Base-by-base conservation (phyloP, 768 basidiomycete genomes). In the Mrakia blollopis region DNA sequence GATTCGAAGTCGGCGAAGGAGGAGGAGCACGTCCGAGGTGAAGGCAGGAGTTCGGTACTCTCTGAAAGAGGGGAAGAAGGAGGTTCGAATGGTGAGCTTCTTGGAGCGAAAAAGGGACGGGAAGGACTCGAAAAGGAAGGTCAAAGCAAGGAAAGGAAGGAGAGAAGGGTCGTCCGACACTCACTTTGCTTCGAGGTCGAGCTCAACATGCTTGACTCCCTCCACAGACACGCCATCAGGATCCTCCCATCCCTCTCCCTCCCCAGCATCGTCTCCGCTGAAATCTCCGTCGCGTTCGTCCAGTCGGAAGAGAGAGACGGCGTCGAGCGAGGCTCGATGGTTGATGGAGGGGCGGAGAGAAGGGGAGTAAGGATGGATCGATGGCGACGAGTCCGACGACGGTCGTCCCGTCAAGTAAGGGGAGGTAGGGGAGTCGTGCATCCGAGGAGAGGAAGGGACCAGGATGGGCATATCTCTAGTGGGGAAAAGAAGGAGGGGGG, bases 131-230 rank as follows among this genome's bases (percentile, higher is more conserved):
- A 30, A 67, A 81, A 69, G n/a, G n/a, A n/a, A n/a, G n/a, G n/a
- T n/a, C n/a, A n/a, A 81, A 81, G 72, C n/a, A n/a, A 83, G 76
- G 68, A 75, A 52, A 44, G 28, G 23, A 16, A 28, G 32, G 44
- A 44, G 14, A 32, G 54, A 30, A 10, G 52, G n/a, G 74, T n/a
- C 57, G 41, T 21, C n/a, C 18, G 28, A 75, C n/a, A n/a, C 81
- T 76, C 67, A 83, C 81, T 72, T 78, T 6, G 82, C 80, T 62
- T 84, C 82, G 14, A 84, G 76, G 32, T 79, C 80, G 32, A 81
- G 47, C 0, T 80, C 79, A 1, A 80, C 78, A 81, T 84, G 81
- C 25, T 80, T 78, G 5, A 83, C 79, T 25, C 81, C 82, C 37
- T 79, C 54, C 18, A 82, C 78, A 13, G 79, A 79, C 41, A 70